Evolutionary conservation across 2,329 filamentous ascomycete species (phyloP).

Genomic region (Juglanconis sp.): DNA sequence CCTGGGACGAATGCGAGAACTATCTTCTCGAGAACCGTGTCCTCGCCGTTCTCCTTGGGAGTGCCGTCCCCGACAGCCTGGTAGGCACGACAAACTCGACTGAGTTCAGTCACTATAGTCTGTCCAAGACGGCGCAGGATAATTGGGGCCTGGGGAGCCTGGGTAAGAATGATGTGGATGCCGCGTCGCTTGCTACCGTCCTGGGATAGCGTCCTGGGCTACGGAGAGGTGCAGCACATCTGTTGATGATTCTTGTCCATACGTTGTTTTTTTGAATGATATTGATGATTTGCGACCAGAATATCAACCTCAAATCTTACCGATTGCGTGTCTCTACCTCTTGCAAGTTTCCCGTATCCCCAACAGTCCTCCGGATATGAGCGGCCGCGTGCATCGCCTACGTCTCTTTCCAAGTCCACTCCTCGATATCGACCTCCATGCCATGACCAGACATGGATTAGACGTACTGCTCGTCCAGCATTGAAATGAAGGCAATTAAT

Average conservation of each 20-base stretch:
- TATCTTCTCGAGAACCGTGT: slow-evolving; percentile 24
- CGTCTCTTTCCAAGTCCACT: too few species aligned
- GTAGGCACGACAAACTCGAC: slow-evolving; percentile 25
- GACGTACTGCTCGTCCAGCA: too few species aligned
- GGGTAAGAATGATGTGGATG: slow-evolving; percentile 23
- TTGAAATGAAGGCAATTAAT: too few species aligned
- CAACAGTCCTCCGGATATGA: too few species aligned
- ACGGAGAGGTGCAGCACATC: background rate
- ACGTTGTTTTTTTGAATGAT: too few species aligned
- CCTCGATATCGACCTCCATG: too few species aligned
- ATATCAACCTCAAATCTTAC: too few species aligned
- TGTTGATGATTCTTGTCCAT: background rate
- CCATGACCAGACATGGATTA: too few species aligned
- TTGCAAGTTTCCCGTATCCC: too few species aligned
- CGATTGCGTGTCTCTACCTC: too few species aligned
- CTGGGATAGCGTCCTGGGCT: background rate
- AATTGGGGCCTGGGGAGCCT: slow-evolving; percentile 27
- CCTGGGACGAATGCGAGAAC: slow-evolving; percentile 28
- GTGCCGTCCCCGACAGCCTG: slow-evolving; percentile 21
- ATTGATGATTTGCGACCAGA: too few species aligned
- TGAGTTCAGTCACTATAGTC: slow-evolving; percentile 26
- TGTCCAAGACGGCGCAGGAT: slow-evolving; percentile 27
- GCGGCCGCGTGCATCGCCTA: too few species aligned
- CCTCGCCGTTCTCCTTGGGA: slow-evolving; percentile 25
- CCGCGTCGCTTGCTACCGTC: slow-evolving; percentile 9